A percentile compares a stretch with the other conserved stretches of the same genome.
These are phyloP conservation scores for Manihot esculenta DNA, from an alignment of 441 rosid species.

Conservation along the genomic window DNA sequence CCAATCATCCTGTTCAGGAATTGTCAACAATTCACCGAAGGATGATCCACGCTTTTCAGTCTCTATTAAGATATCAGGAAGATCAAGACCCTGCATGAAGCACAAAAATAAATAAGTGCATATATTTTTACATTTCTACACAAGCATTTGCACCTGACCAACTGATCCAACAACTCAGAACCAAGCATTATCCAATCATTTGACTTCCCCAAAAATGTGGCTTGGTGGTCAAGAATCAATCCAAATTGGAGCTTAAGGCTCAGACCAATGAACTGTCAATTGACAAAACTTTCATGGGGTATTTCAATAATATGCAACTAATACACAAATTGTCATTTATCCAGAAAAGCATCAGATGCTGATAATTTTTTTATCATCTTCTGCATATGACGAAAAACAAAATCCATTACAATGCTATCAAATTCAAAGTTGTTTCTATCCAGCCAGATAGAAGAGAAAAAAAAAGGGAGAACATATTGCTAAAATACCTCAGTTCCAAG, in stretches of 20 bases:
- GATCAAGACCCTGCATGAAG: constrained; percentile 63
- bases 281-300: background rate
- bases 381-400: background rate
- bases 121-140: no score
- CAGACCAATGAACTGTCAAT: background rate
- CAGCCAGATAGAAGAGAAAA: background rate
- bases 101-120: no score
- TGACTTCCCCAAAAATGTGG: background rate
- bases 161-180: background rate
- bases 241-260: background rate
- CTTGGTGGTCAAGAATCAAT: background rate
- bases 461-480: background rate
- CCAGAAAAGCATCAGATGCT: background rate
- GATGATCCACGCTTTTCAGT: constrained; percentile 81
- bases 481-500: constrained; percentile 78
- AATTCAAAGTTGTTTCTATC: background rate
- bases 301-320: background rate
- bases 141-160: background rate
- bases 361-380: background rate
- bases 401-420: background rate
- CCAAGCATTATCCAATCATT: background rate
- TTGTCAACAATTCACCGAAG: constrained; percentile 71
- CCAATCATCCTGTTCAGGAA: constrained; percentile 97
- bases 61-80: constrained; percentile 81
- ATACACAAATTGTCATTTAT: background rate